Conservation (phyloP, 768 basidiomycete species). For the Piloderma croceum region DNA sequence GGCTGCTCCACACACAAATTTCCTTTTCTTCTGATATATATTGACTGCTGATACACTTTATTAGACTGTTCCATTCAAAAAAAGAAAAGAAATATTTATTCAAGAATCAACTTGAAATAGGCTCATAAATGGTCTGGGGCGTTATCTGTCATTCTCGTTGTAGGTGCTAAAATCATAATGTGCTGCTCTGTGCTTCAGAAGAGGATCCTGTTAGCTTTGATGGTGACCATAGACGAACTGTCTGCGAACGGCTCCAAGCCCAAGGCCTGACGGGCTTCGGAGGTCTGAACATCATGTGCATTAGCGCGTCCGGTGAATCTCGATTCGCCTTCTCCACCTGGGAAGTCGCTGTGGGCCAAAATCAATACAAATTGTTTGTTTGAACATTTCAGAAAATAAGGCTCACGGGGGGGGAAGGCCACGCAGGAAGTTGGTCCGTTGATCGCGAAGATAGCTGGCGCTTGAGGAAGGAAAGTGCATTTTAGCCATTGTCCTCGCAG, state of each 20-base stretch:
- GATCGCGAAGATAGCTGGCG: constrained; percentile 44
- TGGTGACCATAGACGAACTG: constrained; percentile 9
- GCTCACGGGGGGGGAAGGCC: constrained; percentile 48
- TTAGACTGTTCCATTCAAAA: too few species aligned
- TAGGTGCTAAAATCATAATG: too few species aligned
- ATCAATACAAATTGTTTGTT: background rate
- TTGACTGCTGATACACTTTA: too few species aligned
- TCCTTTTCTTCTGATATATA: too few species aligned
- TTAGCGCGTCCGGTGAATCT: constrained; percentile 35
- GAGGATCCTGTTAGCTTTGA: constrained; percentile 17
- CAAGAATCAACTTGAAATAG: too few species aligned
- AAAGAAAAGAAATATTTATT: too few species aligned
- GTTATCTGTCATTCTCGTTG: too few species aligned
- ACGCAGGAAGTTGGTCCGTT: constrained; percentile 39
- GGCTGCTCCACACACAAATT: too few species aligned
- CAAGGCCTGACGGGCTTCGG: constrained; percentile 33
- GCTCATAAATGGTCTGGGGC: too few species aligned
- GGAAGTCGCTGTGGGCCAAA: constrained; percentile 39
- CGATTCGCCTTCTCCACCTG: constrained; percentile 47
- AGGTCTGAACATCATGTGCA: constrained; percentile 25
- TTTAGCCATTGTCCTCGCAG: too few species aligned
- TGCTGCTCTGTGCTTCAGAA: constrained; percentile 7
- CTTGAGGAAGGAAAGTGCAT: constrained; percentile 20
- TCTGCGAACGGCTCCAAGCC: constrained; percentile 37
- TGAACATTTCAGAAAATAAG: background rate